Base-by-base conservation (phyloP, 352 stramenopile genomes). In the Globisporangium irregulare region DNA sequence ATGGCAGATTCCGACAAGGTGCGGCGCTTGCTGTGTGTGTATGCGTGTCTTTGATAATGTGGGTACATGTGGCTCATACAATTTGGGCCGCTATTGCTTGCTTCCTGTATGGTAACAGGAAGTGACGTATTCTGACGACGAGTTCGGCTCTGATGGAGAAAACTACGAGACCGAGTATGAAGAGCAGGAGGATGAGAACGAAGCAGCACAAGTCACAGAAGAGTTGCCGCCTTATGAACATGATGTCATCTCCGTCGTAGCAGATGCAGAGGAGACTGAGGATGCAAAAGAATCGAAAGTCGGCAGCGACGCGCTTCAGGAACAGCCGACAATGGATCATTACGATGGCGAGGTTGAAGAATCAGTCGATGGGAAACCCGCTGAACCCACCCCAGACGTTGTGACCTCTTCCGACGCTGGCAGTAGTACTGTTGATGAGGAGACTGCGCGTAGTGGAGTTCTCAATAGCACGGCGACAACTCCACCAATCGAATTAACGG, bases 61-160 rank as follows among this genome's bases (percentile, higher is more conserved):
- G 32, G 5, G 7, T 38, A 38, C 32, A 38, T 38, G n/a, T 59
- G 8, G 22, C 22, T 54, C n/a, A 7, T 32, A 29, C 27, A 2
- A 10, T 29, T 24, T 10, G 10, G 25, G 9, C 1, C 3, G 18
- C 53, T 53, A 3, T 15, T 58, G 3, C 70, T 0, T 53, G 53
- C 15, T 8, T 36, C 55, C 4, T 50, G 29, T 32, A 32, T 32
- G 29, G 29, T 32, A 32, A 6, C 56, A 87, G 62, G 74, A 73
- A 18, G 62, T 34, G 18, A 64, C 58, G 60, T 87, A 89, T 58
- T 87, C 76, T 10, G 81, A 84, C 63, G 81, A 86, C 15, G 81
- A 86, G n/a, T 87, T 83, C 58, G 68, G 58, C 4, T 80, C 78
- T 3, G 76, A 72, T 22, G 57, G 41, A 29, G 54, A 60, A 38